Evolutionary conservation across 2,329 filamentous ascomycete species (phyloP).

Genomic region (Apiospora pterosperma): DNA sequence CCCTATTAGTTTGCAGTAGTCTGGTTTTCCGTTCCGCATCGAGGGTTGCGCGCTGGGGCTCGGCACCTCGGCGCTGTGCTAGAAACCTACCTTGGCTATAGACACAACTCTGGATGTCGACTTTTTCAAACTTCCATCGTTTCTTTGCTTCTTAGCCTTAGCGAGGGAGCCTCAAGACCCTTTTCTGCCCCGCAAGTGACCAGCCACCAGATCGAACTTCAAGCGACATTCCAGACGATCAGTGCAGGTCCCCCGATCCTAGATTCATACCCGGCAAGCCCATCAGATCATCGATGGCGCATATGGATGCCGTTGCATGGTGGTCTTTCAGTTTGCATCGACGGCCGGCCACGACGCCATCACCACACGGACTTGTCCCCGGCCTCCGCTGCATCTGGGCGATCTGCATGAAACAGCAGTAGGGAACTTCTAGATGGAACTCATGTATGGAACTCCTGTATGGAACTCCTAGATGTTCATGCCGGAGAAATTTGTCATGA

Average conservation of each 20-base stretch:
- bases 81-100: background rate
- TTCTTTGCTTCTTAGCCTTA: conserved; percentile 1
- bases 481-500: conserved; percentile 1
- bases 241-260: background rate
- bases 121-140: background rate
- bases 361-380: background rate
- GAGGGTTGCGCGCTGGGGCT: background rate
- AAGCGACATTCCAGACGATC: background rate
- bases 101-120: background rate
- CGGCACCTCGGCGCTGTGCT: background rate
- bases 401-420: background rate
- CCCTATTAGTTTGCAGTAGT: background rate
- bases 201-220: background rate
- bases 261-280: background rate
- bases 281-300: background rate
- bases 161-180: background rate
- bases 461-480: conserved; percentile 1
- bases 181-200: background rate
- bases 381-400: background rate
- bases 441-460: background rate
- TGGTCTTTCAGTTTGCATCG: background rate
- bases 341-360: background rate
- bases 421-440: background rate
- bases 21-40: background rate
- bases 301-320: background rate